These are phyloP conservation scores for Arabidopsis suecica DNA, from an alignment of 345 rosid species.

Conservation along the genomic window DNA sequence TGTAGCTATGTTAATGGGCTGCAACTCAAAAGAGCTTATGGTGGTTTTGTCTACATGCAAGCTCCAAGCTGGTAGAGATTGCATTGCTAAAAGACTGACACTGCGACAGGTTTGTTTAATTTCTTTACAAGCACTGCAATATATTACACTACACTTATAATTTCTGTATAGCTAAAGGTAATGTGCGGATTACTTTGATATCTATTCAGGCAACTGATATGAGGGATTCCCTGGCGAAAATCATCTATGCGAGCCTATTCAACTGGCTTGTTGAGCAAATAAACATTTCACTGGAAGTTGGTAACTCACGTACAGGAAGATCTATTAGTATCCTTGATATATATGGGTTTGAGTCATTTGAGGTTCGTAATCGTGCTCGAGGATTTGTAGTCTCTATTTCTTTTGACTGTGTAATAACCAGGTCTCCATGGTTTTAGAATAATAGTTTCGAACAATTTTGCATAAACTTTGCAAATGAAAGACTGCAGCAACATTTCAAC, in stretches of 20 bases:
- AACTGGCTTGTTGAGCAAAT: constrained; percentile 90
- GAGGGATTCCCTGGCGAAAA: constrained; percentile 87
- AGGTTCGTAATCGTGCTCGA: constrained; percentile 48
- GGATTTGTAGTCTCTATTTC: constrained; percentile 3
- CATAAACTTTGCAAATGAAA: constrained; percentile 95
- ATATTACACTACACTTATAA: background rate
- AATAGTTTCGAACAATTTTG: constrained; percentile 96
- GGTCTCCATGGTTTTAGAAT: constrained; percentile 56
- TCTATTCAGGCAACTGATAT: constrained; percentile 69
- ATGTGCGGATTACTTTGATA: background rate
- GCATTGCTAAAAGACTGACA: constrained; percentile 69
- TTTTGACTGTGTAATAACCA: constrained; percentile 36
- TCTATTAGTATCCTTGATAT: constrained; percentile 91
- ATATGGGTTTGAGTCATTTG: constrained; percentile 89
- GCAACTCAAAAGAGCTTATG: constrained; percentile 60
- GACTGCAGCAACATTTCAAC: constrained; percentile 93
- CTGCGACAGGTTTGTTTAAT: constrained; percentile 67
- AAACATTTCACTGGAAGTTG: constrained; percentile 67
- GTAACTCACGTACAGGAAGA: constrained; percentile 55
- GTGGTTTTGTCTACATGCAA: constrained; percentile 69
- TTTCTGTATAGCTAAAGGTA: background rate
- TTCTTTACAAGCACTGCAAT: background rate
- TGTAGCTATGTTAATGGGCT: constrained; percentile 77
- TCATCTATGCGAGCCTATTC: constrained; percentile 78
- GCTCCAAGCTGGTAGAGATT: constrained; percentile 74